A percentile compares a stretch with the other conserved stretches of the same genome.
These are phyloP conservation scores for Geotrichum phurueaensis DNA, from an alignment of 1,139 yeast genomes.

Conservation along the genomic window DNA sequence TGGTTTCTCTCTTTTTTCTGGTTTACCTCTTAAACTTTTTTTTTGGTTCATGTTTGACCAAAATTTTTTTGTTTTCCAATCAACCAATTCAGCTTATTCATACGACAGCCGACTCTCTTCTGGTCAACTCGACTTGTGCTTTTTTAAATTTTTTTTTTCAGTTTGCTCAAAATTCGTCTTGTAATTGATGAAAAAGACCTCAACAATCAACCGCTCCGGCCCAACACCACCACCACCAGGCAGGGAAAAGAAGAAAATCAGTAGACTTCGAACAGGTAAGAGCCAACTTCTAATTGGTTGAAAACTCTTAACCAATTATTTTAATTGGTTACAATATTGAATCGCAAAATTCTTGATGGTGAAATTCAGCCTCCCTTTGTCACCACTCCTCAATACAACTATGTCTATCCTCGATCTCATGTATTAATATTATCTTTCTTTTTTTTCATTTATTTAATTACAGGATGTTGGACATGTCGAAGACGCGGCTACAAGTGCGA, in stretches of 20 bases:
- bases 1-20: not conserved
- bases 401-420: not conserved
- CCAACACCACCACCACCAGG: not conserved
- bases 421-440: not conserved
- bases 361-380: not conserved
- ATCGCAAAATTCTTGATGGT: not conserved
- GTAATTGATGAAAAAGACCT: not conserved
- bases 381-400: not conserved
- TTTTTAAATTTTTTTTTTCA: not conserved
- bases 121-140: not conserved
- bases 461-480: conserved; percentile 77
- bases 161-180: not conserved
- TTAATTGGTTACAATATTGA: not conserved
- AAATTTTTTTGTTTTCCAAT: not conserved
- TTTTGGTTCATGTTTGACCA: not conserved
- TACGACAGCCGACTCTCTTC: not conserved
- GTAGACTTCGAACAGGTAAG: conserved; percentile 28
- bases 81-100: not conserved
- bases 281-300: not conserved
- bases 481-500: conserved; percentile 79
- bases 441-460: not conserved
- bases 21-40: not conserved
- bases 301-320: not conserved
- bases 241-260: conserved; percentile 26
- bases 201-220: not conserved